Conservation (phyloP, 257 asterid genomes). For the Jaltomata sinuosa region DNA sequence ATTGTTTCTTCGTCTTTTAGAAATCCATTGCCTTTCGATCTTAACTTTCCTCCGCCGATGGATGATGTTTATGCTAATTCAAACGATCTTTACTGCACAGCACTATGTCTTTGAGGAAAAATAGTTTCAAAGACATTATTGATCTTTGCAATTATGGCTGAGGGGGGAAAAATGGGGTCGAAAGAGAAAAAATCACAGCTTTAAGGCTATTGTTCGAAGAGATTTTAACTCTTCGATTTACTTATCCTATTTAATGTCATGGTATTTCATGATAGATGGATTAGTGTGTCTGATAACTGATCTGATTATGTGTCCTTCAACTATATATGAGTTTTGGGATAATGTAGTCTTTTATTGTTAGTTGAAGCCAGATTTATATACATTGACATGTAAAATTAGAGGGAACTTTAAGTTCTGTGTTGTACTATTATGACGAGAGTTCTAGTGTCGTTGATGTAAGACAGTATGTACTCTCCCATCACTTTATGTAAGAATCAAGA, state of each 20-base stretch:
- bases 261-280: neutral
- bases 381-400: neutral
- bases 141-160: no score
- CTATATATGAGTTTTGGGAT: neutral
- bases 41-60: conserved; percentile 18
- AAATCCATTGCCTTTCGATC: conserved; percentile 36
- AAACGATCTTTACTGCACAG: neutral
- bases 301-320: neutral
- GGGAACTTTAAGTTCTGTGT: neutral
- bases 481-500: neutral
- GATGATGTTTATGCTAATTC: neutral
- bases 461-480: neutral
- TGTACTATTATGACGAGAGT: neutral
- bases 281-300: neutral
- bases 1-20: conserved; percentile 28
- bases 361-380: neutral
- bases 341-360: no score
- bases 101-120: neutral
- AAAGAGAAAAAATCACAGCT: neutral
- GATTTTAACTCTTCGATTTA: neutral
- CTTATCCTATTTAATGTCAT: neutral
- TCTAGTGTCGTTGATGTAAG: neutral
- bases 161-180: no score
- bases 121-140: neutral
- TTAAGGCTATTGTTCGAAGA: neutral